Evolutionary conservation across 495 filamentous ascomycete genomes (phyloP).

Genomic region (Neurospora sp.): DNA sequence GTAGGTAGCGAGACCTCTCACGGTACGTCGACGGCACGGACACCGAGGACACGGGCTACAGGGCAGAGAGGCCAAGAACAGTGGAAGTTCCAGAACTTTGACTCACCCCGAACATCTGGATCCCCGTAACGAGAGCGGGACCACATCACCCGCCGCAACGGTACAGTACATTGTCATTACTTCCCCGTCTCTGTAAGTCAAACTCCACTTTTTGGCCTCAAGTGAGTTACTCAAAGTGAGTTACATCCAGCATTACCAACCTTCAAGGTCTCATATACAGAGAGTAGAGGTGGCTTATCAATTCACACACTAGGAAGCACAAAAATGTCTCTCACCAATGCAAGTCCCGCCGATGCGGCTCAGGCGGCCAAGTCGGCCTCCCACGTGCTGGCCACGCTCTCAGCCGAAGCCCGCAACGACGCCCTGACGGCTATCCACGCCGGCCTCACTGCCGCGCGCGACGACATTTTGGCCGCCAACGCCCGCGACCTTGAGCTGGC

Average conservation of each 20-base stretch:
- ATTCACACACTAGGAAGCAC: neutral
- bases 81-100: neutral
- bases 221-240: neutral
- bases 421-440: slow-evolving; percentile 74
- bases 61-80: neutral
- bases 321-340: slow-evolving; percentile 68
- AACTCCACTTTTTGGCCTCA: neutral
- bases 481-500: slow-evolving; percentile 67
- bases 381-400: slow-evolving; percentile 55
- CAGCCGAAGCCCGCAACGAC: slow-evolving; percentile 59
- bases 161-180: neutral
- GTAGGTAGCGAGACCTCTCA: neutral
- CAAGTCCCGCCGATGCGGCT: slow-evolving; percentile 54
- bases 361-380: slow-evolving; percentile 61
- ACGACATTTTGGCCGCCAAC: slow-evolving; percentile 78
- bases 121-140: neutral
- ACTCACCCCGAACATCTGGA: neutral
- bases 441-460: slow-evolving; percentile 54
- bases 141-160: neutral
- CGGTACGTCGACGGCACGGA: neutral
- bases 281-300: neutral
- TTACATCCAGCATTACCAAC: neutral
- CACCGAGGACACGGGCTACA: neutral
- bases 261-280: neutral
- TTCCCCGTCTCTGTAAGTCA: neutral